These are phyloP conservation scores for Trichoderma gracile DNA, from an alignment of 2,329 filamentous ascomycete species.

Conservation along the genomic window DNA sequence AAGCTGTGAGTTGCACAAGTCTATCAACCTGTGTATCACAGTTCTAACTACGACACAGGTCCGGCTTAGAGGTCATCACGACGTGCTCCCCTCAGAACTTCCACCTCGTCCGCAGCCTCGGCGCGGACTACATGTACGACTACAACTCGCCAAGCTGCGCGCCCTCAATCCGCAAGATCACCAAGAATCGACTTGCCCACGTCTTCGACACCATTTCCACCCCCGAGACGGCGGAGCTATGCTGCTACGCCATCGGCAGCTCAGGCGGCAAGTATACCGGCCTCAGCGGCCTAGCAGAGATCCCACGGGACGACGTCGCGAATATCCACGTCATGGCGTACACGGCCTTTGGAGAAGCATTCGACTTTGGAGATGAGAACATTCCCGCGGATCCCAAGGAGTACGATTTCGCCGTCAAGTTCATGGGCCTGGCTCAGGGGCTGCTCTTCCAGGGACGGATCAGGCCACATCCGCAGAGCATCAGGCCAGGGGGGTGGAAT, in stretches of 20 bases:
- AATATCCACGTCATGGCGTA: conserved; percentile 44
- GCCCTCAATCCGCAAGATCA: conserved; percentile 31
- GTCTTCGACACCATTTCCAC: conserved; percentile 20
- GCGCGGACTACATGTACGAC: conserved; percentile 51
- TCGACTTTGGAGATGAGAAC: conserved; percentile 31
- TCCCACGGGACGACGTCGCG: conserved; percentile 40
- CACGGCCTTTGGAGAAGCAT: conserved; percentile 43
- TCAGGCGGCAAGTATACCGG: conserved; percentile 43
- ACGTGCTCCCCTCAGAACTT: conserved; percentile 44
- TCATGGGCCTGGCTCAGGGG: conserved; percentile 39
- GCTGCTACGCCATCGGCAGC: conserved; percentile 36
- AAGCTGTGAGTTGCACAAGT: conserved; percentile 32
- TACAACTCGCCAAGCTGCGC: conserved; percentile 40
- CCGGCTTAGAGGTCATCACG: conserved; percentile 43
- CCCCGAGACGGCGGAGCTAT: conserved; percentile 31
- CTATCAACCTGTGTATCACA: neutral
- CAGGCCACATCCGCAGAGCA: conserved; percentile 39
- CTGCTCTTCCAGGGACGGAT: conserved; percentile 43
- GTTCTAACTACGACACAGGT: conserved; percentile 23
- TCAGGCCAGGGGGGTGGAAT: conserved; percentile 30
- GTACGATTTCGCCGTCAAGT: conserved; percentile 41
- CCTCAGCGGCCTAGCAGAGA: conserved; percentile 40
- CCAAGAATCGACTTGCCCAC: neutral
- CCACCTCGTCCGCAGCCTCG: conserved; percentile 41
- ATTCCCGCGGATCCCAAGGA: conserved; percentile 35